Percentiles rank a stretch among this genome's conserved stretches.
Conservation (phyloP, 2,329 filamentous ascomycete genomes). For the Fonsecaea pedrosoi region DNA sequence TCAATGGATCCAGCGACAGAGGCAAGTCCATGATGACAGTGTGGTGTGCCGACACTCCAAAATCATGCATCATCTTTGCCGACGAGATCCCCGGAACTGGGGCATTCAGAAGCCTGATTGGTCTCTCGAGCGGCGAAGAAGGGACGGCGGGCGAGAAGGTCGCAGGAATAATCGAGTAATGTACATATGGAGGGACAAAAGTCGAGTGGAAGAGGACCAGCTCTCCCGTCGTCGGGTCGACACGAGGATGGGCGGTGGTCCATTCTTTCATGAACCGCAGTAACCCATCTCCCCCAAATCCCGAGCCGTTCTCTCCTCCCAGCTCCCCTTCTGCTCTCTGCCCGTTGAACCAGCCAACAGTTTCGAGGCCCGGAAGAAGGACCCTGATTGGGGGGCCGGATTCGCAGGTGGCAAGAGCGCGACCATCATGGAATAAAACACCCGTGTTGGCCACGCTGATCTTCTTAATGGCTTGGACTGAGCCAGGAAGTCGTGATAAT, state of each 20-base stretch:
- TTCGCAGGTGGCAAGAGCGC: slow-evolving; percentile 73
- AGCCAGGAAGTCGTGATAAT: slow-evolving; percentile 64
- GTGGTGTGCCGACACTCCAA: slow-evolving; percentile 68
- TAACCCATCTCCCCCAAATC: slow-evolving; percentile 63
- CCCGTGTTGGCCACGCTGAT: slow-evolving; percentile 75
- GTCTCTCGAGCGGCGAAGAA: slow-evolving; percentile 37
- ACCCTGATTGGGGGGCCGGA: slow-evolving; percentile 73
- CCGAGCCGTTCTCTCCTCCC: slow-evolving; percentile 38
- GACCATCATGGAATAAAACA: slow-evolving; percentile 70
- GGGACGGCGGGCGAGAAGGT: slow-evolving; percentile 45
- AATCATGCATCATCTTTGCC: slow-evolving; percentile 79
- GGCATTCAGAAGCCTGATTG: slow-evolving; percentile 55
- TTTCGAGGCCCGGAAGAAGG: slow-evolving; percentile 68
- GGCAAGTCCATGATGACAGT: slow-evolving; percentile 75
- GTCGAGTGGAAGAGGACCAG: slow-evolving; percentile 72
- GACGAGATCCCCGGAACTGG: slow-evolving; percentile 67
- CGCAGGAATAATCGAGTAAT: slow-evolving; percentile 66
- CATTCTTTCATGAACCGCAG: slow-evolving; percentile 71
- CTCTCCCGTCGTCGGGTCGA: slow-evolving; percentile 70
- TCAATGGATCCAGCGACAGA: slow-evolving; percentile 68
- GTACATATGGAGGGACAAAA: slow-evolving; percentile 69
- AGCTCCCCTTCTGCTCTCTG: slow-evolving; percentile 55
- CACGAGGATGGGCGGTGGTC: slow-evolving; percentile 71
- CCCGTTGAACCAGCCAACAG: slow-evolving; percentile 74
- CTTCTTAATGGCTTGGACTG: slow-evolving; percentile 64